Base-by-base conservation (phyloP, 1,284 basidiomycete species). In the Thelephora terrestris region DNA sequence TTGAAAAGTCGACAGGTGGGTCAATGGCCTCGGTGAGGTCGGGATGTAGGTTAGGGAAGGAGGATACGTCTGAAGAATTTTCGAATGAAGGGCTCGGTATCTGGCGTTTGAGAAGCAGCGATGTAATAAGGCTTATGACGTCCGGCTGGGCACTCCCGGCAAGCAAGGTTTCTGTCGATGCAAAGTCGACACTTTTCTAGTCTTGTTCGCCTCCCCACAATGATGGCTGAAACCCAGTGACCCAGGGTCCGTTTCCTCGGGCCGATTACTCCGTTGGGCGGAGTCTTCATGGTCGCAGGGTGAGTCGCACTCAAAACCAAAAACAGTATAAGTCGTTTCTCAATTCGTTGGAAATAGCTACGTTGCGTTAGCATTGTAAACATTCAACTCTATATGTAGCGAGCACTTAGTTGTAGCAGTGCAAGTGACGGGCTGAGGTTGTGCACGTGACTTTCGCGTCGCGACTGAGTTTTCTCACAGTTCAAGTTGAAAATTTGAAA, bases 231-330 rank as follows among this genome's bases (percentile, higher is more conserved):
- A 32, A 14, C 5, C 6, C 29, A 14, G 29, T 6, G 7, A 38
- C 44, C 9, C 53, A 84, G 81, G 38, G 65, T 78, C 53, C 79
- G 67, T 57, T 71, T 77, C 50, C 59, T 90, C 40, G 88, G 86
- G 0, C 86, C 85, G 2, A 63, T 88, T 42, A 91, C 88, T 12
- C 89, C 88, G 0, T 54, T 91, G 17, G 88, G 87, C 2, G 88
- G 82, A 2, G 52, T 76, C 21, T 55, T 78, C 2, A 84, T 89
- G 81, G 87, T 90, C 58, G 77, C 79, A 46, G 88, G 88, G 85
- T 90, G 60, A 71, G 82, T 64, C 43, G 18, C 7, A 17, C 18
- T 20, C 7, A 47, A 5, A 43, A 45, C 34, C 2, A 39, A 32
- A 37, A 25, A 23, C 43, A 21, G 38, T 27, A 3, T 3, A 32